Base-by-base conservation (phyloP, 495 filamentous ascomycete species). In the Penicillium ochrochloron region DNA sequence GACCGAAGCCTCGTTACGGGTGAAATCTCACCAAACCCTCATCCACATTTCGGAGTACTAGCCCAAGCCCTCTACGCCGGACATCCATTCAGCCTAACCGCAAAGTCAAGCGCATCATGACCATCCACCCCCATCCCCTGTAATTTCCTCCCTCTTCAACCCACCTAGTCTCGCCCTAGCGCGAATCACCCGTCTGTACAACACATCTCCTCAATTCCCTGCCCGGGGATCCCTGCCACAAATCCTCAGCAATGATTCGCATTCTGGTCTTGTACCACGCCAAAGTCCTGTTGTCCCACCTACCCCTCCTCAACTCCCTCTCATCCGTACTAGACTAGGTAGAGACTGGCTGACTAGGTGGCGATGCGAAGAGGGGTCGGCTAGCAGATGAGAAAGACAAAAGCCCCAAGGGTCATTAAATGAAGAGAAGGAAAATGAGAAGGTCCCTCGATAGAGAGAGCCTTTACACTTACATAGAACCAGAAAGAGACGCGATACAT, bases 251-350 rank as follows among this genome's bases (percentile, higher is more conserved):
- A 25, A 42, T 51, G 11, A 29, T 65, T 46, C 62, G 39, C 15
- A 51, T 65, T 46, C 50, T n/a, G 46, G 39, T 55, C 63, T 42
- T 60, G 57, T 60, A 51, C 63, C 50, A 66, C 53, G 53, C 59
- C 41, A 58, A 58, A 61, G 42, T 59, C 62, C 56, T 64, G 46
- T 53, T 54, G 52, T 56, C 60, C 60, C 60, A 55, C 60, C 60
- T 39, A 33, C 31, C 33, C 33, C 48, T 23, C 46, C 53, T 56
- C 33, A 17, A 19, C 17, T 31, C 11, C 29, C n/a, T 48, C 44
- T 48, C 21, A 23, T 23, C 11, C 44, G 29, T 19, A 3, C 31
- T 31, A 33, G 5, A 33, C 25, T 56, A 56, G 33, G 31, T 0
- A n/a, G 53, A 56, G 53, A 12, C 17, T 11, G 17, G 37, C 1